Percentiles rank a stretch among this genome's conserved stretches.
Evolutionary conservation across 2,329 filamentous ascomycete genomes (phyloP).

Genomic region (Pseudocercospora pini-densiflorae): DNA sequence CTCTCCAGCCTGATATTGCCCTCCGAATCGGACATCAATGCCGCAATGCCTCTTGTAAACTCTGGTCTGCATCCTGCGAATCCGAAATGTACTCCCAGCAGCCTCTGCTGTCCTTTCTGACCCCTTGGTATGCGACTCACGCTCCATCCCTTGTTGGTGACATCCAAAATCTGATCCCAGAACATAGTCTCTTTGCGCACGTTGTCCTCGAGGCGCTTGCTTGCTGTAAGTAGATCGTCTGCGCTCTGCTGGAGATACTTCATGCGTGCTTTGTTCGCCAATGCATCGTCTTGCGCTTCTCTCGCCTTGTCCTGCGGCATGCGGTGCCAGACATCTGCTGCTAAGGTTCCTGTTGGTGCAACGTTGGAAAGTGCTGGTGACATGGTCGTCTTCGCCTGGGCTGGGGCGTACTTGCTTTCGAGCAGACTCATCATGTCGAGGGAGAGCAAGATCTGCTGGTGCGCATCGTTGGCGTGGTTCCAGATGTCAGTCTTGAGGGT

Average conservation of each 20-base stretch:
- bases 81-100: conserved; percentile 84
- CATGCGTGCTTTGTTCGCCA: conserved; percentile 74
- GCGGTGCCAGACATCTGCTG: conserved; percentile 63
- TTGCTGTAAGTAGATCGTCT: conserved; percentile 73
- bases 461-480: conserved; percentile 42
- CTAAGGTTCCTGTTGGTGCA: conserved; percentile 73
- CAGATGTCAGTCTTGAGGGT: conserved; percentile 48
- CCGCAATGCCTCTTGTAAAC: conserved; percentile 75
- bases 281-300: conserved; percentile 45
- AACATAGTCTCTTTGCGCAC: conserved; percentile 81
- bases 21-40: conserved; percentile 73
- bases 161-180: conserved; percentile 82
- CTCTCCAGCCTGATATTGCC: conserved; percentile 77
- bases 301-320: conserved; percentile 61
- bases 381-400: conserved; percentile 70
- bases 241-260: conserved; percentile 76
- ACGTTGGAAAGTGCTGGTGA: conserved; percentile 70
- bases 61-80: conserved; percentile 72
- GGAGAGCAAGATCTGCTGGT: conserved; percentile 68
- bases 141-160: conserved; percentile 85
- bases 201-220: conserved; percentile 73
- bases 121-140: conserved; percentile 68
- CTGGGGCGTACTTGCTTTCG: conserved; percentile 72
- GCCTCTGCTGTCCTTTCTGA: conserved; percentile 37
- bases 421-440: conserved; percentile 85